phyloP scores from a whole-genome alignment of 768 basidiomycete genomes.

The Chiua virens region DNA sequence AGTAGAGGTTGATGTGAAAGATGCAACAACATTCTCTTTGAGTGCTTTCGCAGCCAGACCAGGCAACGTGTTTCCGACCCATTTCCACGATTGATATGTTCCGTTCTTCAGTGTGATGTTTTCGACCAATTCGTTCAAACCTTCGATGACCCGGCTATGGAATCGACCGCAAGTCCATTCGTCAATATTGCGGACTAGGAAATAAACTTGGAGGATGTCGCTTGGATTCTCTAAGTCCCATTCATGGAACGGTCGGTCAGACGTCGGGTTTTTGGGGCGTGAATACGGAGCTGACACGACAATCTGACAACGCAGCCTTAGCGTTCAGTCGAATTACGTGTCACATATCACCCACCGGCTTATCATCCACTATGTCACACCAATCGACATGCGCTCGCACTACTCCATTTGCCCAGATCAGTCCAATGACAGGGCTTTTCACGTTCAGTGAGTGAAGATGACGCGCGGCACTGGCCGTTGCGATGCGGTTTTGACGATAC shows the following conservation, averaged over 20 bases:
- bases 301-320: slow-evolving; percentile 31
- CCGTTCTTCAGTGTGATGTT: slow-evolving; percentile 33
- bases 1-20: slow-evolving; percentile 27
- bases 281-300: slow-evolving; percentile 52
- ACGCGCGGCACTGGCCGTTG: slow-evolving; percentile 48
- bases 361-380: slow-evolving; percentile 38
- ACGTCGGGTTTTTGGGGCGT: slow-evolving; percentile 13
- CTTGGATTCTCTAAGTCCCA: slow-evolving; percentile 47
- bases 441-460: slow-evolving; percentile 51
- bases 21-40: slow-evolving; percentile 39
- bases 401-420: slow-evolving; percentile 52
- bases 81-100: slow-evolving; percentile 49
- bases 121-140: slow-evolving; percentile 38
- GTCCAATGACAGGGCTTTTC: slow-evolving; percentile 48
- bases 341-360: slow-evolving; percentile 32
- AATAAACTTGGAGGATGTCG: slow-evolving; percentile 50
- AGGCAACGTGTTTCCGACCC: slow-evolving; percentile 35
- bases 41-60: slow-evolving; percentile 17
- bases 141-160: slow-evolving; percentile 37
- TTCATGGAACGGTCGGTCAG: slow-evolving; percentile 40
- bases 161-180: slow-evolving; percentile 50
- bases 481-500: slow-evolving; percentile 58
- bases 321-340: neutral
- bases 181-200: slow-evolving; percentile 54
- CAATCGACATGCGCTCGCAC: slow-evolving; percentile 59